Conservation (phyloP, 768 basidiomycete genomes). For the Mycena pura region DNA sequence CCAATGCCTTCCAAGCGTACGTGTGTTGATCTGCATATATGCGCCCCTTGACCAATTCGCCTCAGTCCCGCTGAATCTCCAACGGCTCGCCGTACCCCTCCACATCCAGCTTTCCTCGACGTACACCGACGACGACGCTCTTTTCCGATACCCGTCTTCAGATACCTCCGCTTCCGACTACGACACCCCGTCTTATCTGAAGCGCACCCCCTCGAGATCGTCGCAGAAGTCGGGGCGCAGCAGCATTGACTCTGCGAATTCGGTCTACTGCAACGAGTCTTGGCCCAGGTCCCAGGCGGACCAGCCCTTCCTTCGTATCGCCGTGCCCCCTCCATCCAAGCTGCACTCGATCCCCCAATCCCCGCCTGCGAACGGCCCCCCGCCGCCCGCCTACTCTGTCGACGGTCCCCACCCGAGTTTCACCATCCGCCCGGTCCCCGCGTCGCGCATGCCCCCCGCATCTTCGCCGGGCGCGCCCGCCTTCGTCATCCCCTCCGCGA, state of each 20-base stretch:
- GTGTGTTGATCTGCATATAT: neutral
- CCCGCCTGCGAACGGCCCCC: conserved; percentile 18
- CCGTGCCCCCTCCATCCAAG: conserved; percentile 5
- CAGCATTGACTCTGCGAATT: neutral
- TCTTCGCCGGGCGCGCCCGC: conserved; percentile 42
- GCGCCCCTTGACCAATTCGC: neutral
- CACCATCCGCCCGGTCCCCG: conserved; percentile 31
- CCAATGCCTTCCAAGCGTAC: conserved; percentile 20
- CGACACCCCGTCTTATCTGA: conserved; percentile 8
- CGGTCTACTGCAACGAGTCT: conserved; percentile 15
- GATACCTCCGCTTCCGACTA: conserved; percentile 15
- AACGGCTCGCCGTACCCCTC: conserved; percentile 24
- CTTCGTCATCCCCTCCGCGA: conserved; percentile 50
- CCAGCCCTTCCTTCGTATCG: conserved; percentile 20
- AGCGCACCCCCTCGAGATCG: conserved; percentile 12
- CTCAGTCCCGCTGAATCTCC: conserved; percentile 26
- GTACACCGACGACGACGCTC: conserved; percentile 21
- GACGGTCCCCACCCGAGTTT: conserved; percentile 21
- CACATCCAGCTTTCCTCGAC: conserved; percentile 22
- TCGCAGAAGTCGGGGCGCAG: conserved; percentile 16
- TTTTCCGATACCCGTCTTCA: conserved; percentile 21
- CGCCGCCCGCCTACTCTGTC: conserved; percentile 21
- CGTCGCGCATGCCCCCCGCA: conserved; percentile 23
- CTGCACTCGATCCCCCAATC: conserved; percentile 27
- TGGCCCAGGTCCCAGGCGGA: conserved; percentile 25